Evolutionary conservation across 371 early-diverging fungal genomes (phyloP), one percentile per base, ranked within the genome.

Genomic region (Rhizopus stolonifer): DNA sequence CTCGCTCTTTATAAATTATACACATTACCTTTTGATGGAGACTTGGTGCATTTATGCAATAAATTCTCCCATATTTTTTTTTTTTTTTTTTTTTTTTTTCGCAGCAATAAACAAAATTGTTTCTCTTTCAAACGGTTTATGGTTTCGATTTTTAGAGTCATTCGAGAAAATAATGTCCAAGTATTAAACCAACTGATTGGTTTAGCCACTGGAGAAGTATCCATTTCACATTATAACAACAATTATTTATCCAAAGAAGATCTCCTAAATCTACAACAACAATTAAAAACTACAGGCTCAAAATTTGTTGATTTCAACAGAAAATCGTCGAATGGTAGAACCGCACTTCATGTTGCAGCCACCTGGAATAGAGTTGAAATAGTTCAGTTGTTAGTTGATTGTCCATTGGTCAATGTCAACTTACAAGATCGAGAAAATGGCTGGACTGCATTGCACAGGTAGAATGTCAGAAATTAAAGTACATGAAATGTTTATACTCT

Each of bases 401-500:
- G 74, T 58, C 65, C 81, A 1, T 58, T 61, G 19, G 74, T 86
- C 23, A 73, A 84, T 56, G 70, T 87, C 36, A 89, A 89, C 53
- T 18, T 74, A 7, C 77, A 72, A 54, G 91, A 91, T 56, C 49
- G 60, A 22, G 91, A 89, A 56, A 82, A 77, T 48, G 86, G 87
- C 0, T 89, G 87, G 79, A 89, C 91, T 14, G 78, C 85, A 8
- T 60, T 89, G 26, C 89, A 91, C 57, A 76, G 72, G 84, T 79
- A 68, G 25, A 21, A 15, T 15, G 3, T 29, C 11, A 5, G 15
- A 32, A 34, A 23, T 9, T 19, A 13, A 3, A 11, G 10, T 13
- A 6, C 15, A 15, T 4, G 1, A 15, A 18, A 11, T 33, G 1
- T 18, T 34, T 29, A 1, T 21, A 1, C 1, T 26, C n/a, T 7